Conservation (phyloP, 805 yeast species). For the Sporopachydermia lactativora region DNA sequence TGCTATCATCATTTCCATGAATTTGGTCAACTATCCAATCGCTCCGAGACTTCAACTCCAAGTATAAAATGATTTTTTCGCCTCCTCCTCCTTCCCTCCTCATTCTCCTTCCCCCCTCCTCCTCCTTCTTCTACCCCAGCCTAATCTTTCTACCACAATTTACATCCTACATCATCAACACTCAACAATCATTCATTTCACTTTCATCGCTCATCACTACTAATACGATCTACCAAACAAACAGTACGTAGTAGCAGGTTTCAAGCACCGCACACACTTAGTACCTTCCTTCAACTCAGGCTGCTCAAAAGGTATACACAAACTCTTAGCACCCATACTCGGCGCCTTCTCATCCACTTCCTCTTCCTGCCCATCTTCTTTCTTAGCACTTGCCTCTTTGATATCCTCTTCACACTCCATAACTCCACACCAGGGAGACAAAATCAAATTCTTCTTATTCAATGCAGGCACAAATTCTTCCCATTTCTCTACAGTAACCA, state of each 20-base stretch:
- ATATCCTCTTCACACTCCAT: constrained; percentile 93
- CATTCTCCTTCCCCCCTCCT: too few relatives aligned
- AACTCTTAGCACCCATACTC: constrained; percentile 97
- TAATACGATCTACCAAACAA: constrained; percentile 97
- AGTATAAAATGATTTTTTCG: too few relatives aligned
- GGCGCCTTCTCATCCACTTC: constrained; percentile 95
- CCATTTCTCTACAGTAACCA: constrained; percentile 73
- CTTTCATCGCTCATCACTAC: too few relatives aligned
- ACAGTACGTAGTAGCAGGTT: constrained; percentile 66
- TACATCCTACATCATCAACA: too few relatives aligned
- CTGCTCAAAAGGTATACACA: constrained; percentile 93
- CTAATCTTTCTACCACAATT: too few relatives aligned
- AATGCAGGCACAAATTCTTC: constrained; percentile 85
- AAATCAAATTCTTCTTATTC: constrained; percentile 78
- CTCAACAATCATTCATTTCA: too few relatives aligned
- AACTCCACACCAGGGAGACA: constrained; percentile 97
- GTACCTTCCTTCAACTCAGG: constrained; percentile 68
- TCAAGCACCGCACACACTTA: constrained; percentile 78
- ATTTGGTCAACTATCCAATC: too few relatives aligned
- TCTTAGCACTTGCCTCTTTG: constrained; percentile 73
- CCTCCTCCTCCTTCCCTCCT: too few relatives aligned
- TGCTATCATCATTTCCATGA: too few relatives aligned
- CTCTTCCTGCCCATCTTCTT: constrained; percentile 69
- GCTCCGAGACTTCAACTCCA: too few relatives aligned
- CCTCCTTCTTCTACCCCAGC: too few relatives aligned